Evolutionary conservation across 305 asterid genomes (phyloP), one percentile per base, ranked within the genome.

Genomic region (Fraxinus floribunda): DNA sequence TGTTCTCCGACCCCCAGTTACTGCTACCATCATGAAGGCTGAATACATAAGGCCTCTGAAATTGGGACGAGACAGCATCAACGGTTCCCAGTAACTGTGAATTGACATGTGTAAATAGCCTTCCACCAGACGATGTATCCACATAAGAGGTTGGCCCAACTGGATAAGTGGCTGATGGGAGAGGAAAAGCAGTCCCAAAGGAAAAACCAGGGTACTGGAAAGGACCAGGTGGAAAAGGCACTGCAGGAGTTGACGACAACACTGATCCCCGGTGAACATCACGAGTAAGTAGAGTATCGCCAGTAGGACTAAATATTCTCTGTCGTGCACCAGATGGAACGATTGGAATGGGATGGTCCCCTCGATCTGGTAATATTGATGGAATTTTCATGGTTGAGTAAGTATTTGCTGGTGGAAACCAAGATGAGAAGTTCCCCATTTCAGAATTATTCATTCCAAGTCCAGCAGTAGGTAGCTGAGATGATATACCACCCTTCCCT

Each of bases 221-320:
- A 22, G 90, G 91, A 78, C 91, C 82, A 3, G 94, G 84, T 2
- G 92, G 90, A 75, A 86, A 94, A 26, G 97, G 87, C 78, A 91
- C 83, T 0, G 97, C 97, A 60, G 97, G 96, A 20, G 98, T 93
- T 18, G 99, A 91, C 74, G 98, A 83, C 87, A 95, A 86, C 70
- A 94, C 91, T 4, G 99, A 93, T 71, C 97, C 95, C 44, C 97
- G 89, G 83, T 86, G 93, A 34, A 90, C 84, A 75, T 94, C 97
- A 20, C 93, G 91, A 41, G 86, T 75, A 79, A 90, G 91, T 60
- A 91, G 89, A 70, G 88, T 75, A 62, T 89, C 87, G 36, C 92
- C 80, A 90, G 86, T 57, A 81, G 92, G 86, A 77, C 87, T 90
- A 84, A 93, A 89, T 5, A 91, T 78, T 80, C 97, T 88, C 73